These are phyloP conservation scores for Ophiocordyceps camponoti-rufipedis DNA, from an alignment of 2,329 filamentous ascomycete genomes.

Conservation along the genomic window DNA sequence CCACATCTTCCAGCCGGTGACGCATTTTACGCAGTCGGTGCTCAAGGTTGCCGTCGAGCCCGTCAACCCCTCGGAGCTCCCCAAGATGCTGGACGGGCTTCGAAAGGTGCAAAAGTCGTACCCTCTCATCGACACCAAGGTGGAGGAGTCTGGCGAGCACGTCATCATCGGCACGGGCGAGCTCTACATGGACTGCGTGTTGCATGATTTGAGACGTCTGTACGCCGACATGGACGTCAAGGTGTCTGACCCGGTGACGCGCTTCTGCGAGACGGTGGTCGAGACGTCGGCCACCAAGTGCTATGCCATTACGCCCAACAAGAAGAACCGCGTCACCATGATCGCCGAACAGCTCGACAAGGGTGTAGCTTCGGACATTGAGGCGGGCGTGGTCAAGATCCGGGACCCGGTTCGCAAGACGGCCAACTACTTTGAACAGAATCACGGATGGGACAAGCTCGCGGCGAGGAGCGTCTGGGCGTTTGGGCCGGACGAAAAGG, in stretches of 20 bases:
- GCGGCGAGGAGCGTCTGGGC: conserved; percentile 95
- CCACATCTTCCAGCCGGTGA: conserved; percentile 84
- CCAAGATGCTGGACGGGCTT: conserved; percentile 95
- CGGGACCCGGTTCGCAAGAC: conserved; percentile 84
- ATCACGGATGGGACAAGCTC: conserved; percentile 91
- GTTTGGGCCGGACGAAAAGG: conserved; percentile 88
- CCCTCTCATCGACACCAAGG: conserved; percentile 86
- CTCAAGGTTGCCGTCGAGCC: conserved; percentile 97
- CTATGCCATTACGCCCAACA: conserved; percentile 94
- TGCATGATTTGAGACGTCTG: conserved; percentile 81
- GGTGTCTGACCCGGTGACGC: conserved; percentile 90
- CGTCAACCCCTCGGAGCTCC: conserved; percentile 91
- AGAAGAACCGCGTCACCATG: conserved; percentile 99
- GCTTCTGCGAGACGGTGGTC: conserved; percentile 95
- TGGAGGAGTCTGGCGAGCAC: conserved; percentile 95
- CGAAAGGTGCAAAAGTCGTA: conserved; percentile 98
- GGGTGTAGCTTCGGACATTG: conserved; percentile 88
- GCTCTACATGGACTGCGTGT: conserved; percentile 98
- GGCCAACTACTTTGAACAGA: conserved; percentile 92
- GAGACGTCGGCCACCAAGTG: conserved; percentile 97
- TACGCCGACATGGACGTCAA: conserved; percentile 99
- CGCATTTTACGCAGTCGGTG: conserved; percentile 92
- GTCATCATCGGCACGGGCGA: conserved; percentile 90
- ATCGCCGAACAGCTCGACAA: conserved; percentile 90
- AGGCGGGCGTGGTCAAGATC: conserved; percentile 77